Conservation (phyloP, 176 grass and related monocot species). For the Aegilops speltoides region DNA sequence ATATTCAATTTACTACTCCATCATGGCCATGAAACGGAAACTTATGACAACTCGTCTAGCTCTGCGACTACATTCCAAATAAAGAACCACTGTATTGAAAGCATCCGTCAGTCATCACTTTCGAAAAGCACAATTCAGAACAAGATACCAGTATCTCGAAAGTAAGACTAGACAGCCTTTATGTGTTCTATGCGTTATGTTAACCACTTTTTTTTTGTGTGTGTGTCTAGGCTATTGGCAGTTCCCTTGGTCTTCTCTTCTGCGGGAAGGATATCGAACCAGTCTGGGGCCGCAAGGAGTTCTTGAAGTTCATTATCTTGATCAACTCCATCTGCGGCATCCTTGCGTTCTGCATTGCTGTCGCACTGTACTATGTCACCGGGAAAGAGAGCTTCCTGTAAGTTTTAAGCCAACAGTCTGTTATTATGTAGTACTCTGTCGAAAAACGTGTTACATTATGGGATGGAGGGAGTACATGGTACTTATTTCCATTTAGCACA, state of each 20-base stretch:
- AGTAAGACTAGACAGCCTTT: background rate
- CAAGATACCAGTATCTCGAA: background rate
- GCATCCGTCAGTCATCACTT: background rate
- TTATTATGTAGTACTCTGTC: no score
- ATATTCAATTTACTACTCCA: background rate
- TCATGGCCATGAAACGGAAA: background rate
- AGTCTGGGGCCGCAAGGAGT: conserved; percentile 94
- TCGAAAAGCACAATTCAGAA: background rate
- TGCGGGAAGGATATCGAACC: conserved; percentile 91
- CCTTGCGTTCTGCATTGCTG: conserved; percentile 79
- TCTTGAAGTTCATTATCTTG: conserved; percentile 92
- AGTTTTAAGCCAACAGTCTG: conserved; percentile 16
- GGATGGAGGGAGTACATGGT: no score
- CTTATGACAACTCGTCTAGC: background rate
- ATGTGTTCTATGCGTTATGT: background rate
- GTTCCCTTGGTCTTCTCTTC: conserved; percentile 90
- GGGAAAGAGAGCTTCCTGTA: conserved; percentile 97
- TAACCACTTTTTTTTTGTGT: background rate
- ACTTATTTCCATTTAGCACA: conserved; percentile 3
- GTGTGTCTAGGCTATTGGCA: conserved; percentile 75
- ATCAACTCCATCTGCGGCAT: conserved; percentile 80
- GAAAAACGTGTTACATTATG: no score
- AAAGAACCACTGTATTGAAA: background rate
- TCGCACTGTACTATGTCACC: conserved; percentile 86
- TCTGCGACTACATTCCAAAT: background rate